phyloP scores from a whole-genome alignment of 2,329 filamentous ascomycete species.

The Aspergillus sp. region DNA sequence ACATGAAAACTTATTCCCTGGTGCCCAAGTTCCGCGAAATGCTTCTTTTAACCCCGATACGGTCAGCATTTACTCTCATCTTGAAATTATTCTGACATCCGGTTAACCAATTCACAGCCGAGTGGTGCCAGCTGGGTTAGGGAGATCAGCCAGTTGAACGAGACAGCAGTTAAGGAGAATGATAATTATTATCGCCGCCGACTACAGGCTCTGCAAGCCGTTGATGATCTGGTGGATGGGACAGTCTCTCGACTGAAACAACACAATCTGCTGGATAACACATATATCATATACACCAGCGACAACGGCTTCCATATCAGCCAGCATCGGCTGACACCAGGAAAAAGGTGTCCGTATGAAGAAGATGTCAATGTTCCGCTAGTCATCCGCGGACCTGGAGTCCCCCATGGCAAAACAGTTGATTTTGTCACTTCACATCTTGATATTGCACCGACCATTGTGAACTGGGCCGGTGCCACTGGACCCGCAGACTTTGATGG shows the following conservation, averaged over 20 bases:
- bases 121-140: constrained; percentile 38
- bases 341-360: constrained; percentile 48
- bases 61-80: too few relatives aligned
- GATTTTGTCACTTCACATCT: constrained; percentile 50
- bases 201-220: constrained; percentile 41
- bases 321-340: constrained; percentile 48
- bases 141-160: constrained; percentile 33
- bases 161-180: constrained; percentile 39
- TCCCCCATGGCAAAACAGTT: constrained; percentile 32
- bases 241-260: constrained; percentile 32
- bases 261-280: constrained; percentile 36
- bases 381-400: constrained; percentile 48
- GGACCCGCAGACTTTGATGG: constrained; percentile 47
- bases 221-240: constrained; percentile 44
- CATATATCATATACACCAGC: constrained; percentile 51
- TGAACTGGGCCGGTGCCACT: constrained; percentile 30
- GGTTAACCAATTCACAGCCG: constrained; percentile 11
- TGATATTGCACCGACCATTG: constrained; percentile 52
- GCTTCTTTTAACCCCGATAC: too few relatives aligned
- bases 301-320: constrained; percentile 52
- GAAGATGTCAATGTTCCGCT: constrained; percentile 52
- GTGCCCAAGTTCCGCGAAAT: too few relatives aligned
- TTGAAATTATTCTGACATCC: too few relatives aligned
- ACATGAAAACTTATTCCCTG: too few relatives aligned
- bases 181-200: constrained; percentile 44